Evolutionary conservation across 2,329 filamentous ascomycete genomes (phyloP).

Genomic region (Talaromyces piceae): DNA sequence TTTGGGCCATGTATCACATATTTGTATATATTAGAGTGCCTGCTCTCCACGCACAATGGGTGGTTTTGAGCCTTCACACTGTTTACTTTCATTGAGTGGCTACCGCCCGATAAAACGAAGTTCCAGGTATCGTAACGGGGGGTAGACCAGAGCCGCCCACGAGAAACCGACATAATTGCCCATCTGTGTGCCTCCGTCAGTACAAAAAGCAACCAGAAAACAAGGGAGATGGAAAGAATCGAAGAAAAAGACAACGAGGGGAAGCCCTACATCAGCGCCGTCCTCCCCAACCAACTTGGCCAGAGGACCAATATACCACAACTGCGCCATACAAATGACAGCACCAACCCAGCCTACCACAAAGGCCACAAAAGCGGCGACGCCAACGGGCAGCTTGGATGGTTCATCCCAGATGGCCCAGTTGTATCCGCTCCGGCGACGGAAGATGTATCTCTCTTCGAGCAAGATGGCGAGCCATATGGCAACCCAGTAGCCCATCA

Average conservation of each 20-base stretch:
- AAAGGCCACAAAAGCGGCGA: constrained; percentile 56
- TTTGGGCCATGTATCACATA: too few relatives aligned
- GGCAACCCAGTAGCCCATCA: constrained; percentile 65
- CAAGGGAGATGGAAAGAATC: constrained; percentile 5
- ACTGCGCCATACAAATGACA: constrained; percentile 61
- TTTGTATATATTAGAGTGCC: background rate
- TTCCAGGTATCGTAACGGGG: constrained; percentile 47
- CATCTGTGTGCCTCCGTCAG: constrained; percentile 36
- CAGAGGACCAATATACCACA: constrained; percentile 61
- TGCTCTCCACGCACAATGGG: too few relatives aligned
- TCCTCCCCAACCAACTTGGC: constrained; percentile 50
- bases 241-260: background rate
- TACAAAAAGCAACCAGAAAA: constrained; percentile 6
- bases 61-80: too few relatives aligned
- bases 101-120: constrained; percentile 43
- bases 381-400: constrained; percentile 52
- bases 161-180: constrained; percentile 54
- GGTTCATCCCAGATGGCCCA: constrained; percentile 57
- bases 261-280: constrained; percentile 47
- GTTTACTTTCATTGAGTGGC: too few relatives aligned
- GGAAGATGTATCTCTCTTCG: constrained; percentile 56
- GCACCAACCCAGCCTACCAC: constrained; percentile 58
- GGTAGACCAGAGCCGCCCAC: constrained; percentile 52
- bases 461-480: constrained; percentile 57
- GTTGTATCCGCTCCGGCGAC: constrained; percentile 45